A percentile compares a stretch with the other conserved stretches of the same genome.
Conservation (phyloP, 441 rosid species). For the Melastoma candidum region DNA sequence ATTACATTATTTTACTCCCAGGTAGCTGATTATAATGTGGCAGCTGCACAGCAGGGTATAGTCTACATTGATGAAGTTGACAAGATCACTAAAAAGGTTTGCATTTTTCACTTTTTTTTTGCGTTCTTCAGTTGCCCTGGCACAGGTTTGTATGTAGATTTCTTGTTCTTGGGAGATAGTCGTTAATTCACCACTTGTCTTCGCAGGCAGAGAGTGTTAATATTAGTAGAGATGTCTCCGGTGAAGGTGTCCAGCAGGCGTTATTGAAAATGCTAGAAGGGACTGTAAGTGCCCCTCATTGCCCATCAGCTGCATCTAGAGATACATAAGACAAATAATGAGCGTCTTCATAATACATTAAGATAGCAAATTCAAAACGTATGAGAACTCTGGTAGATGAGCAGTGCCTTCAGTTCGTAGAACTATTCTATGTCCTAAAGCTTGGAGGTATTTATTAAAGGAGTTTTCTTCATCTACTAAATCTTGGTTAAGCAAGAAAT, state of each 20-base stretch:
- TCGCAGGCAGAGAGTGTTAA: constrained; percentile 91
- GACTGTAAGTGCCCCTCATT: constrained; percentile 55
- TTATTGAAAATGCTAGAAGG: constrained; percentile 96
- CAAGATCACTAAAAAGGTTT: constrained; percentile 95
- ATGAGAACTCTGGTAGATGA: too few species aligned
- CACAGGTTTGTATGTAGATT: background rate
- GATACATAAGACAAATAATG: too few species aligned
- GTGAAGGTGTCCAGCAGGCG: constrained; percentile 99
- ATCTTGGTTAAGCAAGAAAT: too few species aligned
- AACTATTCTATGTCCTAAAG: too few species aligned
- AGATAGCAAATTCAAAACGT: too few species aligned
- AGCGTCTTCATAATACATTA: too few species aligned
- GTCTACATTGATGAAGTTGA: constrained; percentile 98
- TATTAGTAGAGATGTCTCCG: constrained; percentile 96
- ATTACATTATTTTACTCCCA: constrained; percentile 17
- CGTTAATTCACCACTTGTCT: constrained; percentile 13
- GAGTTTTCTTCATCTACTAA: too few species aligned
- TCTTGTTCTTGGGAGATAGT: background rate
- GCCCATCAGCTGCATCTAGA: background rate
- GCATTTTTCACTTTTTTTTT: constrained; percentile 2
- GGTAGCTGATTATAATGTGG: constrained; percentile 95
- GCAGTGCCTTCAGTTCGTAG: too few species aligned
- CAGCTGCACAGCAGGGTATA: constrained; percentile 99
- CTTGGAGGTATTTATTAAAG: too few species aligned
- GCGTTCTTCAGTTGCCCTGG: background rate